Percentiles rank a stretch among this genome's conserved stretches.
phyloP scores from a whole-genome alignment of 768 basidiomycete genomes.

The Tulasnella sp. region DNA sequence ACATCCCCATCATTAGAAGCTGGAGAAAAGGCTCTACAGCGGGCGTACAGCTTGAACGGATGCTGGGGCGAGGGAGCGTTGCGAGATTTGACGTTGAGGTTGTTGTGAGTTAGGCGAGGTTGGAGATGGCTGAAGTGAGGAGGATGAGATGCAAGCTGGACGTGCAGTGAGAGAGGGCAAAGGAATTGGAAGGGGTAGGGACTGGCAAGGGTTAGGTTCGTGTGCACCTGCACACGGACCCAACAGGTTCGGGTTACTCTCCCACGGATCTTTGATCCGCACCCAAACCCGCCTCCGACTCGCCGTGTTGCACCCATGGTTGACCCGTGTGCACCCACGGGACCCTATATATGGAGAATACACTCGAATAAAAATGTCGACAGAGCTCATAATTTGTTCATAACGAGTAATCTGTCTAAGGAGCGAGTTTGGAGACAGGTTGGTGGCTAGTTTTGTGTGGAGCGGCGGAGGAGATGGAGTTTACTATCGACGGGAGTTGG shows the following conservation, averaged over 20 bases:
- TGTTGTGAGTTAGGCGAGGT: too few species aligned
- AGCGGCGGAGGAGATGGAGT: background rate
- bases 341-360: background rate
- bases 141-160: too few species aligned
- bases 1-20: too few species aligned
- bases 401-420: background rate
- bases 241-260: background rate
- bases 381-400: background rate
- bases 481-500: background rate
- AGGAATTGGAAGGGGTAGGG: too few species aligned
- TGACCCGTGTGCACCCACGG: background rate
- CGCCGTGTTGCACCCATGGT: background rate
- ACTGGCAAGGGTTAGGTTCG: slow-evolving; percentile 9
- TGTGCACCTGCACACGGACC: slow-evolving; percentile 5
- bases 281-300: background rate
- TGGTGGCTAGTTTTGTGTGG: background rate
- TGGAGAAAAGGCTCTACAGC: too few species aligned
- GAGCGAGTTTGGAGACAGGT: background rate
- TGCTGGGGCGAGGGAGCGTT: too few species aligned
- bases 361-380: background rate
- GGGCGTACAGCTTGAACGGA: too few species aligned
- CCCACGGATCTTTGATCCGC: background rate
- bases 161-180: too few species aligned
- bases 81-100: too few species aligned
- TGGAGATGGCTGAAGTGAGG: too few species aligned